Evolutionary conservation across 768 basidiomycete genomes (phyloP).

Genomic region (Rhizopogon sp.): DNA sequence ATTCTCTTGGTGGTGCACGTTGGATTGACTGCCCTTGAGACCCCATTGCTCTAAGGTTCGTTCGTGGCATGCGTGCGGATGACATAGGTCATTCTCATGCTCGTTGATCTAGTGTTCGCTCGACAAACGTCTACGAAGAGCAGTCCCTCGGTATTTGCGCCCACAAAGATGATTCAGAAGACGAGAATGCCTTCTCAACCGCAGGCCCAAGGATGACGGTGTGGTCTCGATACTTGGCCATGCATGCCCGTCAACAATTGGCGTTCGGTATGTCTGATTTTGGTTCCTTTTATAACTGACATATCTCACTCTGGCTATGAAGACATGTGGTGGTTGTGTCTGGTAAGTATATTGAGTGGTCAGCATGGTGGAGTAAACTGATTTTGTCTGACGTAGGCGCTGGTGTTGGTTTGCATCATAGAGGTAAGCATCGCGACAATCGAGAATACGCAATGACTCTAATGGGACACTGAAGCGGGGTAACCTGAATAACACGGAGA

Average conservation of each 20-base stretch:
- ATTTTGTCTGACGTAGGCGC: constrained; percentile 37
- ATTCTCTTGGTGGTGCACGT: not conserved
- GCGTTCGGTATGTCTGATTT: constrained; percentile 65
- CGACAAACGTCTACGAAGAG: constrained; percentile 94
- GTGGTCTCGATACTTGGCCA: constrained; percentile 73
- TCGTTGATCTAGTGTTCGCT: constrained; percentile 59
- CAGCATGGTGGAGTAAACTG: not conserved
- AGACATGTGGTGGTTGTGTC: constrained; percentile 97
- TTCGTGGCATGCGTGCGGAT: not conserved
- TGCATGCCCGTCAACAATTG: constrained; percentile 84
- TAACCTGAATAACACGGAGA: constrained; percentile 48
- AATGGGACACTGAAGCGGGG: constrained; percentile 39
- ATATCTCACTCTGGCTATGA: not conserved
- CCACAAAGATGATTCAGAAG: constrained; percentile 43
- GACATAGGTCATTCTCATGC: not conserved
- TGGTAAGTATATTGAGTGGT: not conserved
- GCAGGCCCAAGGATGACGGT: constrained; percentile 50
- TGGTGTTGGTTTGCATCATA: constrained; percentile 90
- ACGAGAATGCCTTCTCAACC: constrained; percentile 36
- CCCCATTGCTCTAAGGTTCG: constrained; percentile 76
- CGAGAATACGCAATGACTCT: not conserved
- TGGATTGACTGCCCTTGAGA: constrained; percentile 34
- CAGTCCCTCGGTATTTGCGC: constrained; percentile 79
- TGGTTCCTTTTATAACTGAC: not conserved
- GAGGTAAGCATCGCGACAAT: constrained; percentile 50